These are phyloP conservation scores for Neonectria hederae DNA, from an alignment of 2,329 filamentous ascomycete species.

Conservation along the genomic window DNA sequence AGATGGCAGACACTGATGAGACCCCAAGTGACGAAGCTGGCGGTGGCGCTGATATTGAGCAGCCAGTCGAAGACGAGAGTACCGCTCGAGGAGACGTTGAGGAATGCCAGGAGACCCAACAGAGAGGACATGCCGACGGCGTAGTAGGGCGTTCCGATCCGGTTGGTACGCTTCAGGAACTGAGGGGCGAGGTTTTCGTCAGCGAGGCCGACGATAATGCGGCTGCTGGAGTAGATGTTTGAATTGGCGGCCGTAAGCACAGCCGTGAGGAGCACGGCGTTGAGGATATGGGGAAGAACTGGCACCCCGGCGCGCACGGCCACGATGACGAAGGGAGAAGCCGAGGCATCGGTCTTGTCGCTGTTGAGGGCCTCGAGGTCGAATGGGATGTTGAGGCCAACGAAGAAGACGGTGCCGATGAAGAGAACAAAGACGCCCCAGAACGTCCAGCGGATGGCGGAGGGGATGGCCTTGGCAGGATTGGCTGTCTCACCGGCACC, in stretches of 20 bases:
- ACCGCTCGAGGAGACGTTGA: conserved; percentile 70
- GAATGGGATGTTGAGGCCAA: conserved; percentile 76
- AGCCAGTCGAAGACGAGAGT: conserved; percentile 76
- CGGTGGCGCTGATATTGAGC: conserved; percentile 74
- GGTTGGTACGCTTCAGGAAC: conserved; percentile 68
- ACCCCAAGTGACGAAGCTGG: conserved; percentile 76
- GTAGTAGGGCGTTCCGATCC: conserved; percentile 68
- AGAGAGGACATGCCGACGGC: conserved; percentile 64
- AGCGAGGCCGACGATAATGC: conserved; percentile 73
- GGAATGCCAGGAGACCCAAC: conserved; percentile 72
- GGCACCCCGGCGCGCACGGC: conserved; percentile 69
- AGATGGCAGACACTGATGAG: conserved; percentile 73
- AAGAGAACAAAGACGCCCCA: conserved; percentile 79
- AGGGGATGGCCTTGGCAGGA: conserved; percentile 76
- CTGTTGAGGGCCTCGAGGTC: conserved; percentile 63
- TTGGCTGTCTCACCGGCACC: conserved; percentile 81
- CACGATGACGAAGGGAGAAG: conserved; percentile 72
- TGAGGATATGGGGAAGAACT: conserved; percentile 75
- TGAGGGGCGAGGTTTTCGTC: conserved; percentile 70
- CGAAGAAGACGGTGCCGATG: conserved; percentile 71
- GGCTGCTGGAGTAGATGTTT: conserved; percentile 77
- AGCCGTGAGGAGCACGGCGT: conserved; percentile 79
- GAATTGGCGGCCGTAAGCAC: conserved; percentile 83
- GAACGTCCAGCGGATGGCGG: conserved; percentile 78
- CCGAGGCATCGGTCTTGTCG: conserved; percentile 65